Conservation (phyloP, 345 rosid species). For the Odontarrhena argentea region DNA sequence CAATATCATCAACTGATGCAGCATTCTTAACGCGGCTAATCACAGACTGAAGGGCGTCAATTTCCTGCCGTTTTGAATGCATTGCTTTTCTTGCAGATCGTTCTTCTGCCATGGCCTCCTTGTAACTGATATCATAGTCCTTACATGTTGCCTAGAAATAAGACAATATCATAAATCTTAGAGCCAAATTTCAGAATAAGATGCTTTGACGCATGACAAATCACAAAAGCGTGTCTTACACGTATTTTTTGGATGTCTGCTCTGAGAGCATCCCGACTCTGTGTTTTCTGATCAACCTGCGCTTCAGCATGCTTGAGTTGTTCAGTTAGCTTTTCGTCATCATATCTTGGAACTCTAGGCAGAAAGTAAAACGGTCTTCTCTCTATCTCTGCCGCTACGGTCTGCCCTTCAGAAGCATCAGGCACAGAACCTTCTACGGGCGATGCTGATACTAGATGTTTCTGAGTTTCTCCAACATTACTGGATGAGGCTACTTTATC, state of each 20-base stretch:
- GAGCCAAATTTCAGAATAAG: constrained; percentile 30
- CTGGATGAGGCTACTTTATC: constrained; percentile 25
- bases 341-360: constrained; percentile 66
- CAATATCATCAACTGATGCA: constrained; percentile 61
- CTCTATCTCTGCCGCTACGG: constrained; percentile 47
- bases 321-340: constrained; percentile 53
- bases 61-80: constrained; percentile 66
- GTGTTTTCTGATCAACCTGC: constrained; percentile 64
- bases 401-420: constrained; percentile 49
- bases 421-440: constrained; percentile 38
- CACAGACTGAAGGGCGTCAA: constrained; percentile 60
- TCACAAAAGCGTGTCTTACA: constrained; percentile 45
- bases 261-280: constrained; percentile 61
- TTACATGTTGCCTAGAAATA: constrained; percentile 52
- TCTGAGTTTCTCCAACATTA: constrained; percentile 31
- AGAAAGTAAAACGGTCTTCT: constrained; percentile 56
- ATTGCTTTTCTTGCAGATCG: constrained; percentile 56
- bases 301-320: constrained; percentile 57
- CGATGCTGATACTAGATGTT: constrained; percentile 29
- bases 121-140: constrained; percentile 45
- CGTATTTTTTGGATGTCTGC: constrained; percentile 51
- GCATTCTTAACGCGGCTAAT: constrained; percentile 57
- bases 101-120: constrained; percentile 58
- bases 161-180: constrained; percentile 29
- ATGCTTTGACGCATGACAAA: constrained; percentile 3